phyloP scores from a whole-genome alignment of 768 basidiomycete species.

The Leucosporidium creatinivorum region DNA sequence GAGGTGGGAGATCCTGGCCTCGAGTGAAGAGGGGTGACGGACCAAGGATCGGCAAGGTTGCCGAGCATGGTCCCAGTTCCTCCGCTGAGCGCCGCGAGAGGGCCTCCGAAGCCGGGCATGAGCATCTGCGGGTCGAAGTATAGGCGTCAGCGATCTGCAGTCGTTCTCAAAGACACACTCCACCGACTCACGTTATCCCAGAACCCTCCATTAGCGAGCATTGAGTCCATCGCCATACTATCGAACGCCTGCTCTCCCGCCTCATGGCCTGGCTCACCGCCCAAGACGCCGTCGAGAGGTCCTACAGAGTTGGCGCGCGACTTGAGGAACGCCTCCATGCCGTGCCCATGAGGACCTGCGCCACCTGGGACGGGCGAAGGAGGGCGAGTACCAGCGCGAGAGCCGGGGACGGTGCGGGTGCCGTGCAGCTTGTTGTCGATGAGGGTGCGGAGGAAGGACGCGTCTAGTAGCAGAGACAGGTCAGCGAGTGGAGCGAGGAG shows the following conservation, averaged over 20 bases:
- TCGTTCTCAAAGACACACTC: too few relatives aligned
- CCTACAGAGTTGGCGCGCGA: constrained; percentile 18
- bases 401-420: constrained; percentile 24
- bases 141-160: background rate
- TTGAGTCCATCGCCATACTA: constrained; percentile 22
- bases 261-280: constrained; percentile 3
- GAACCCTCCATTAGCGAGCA: constrained; percentile 26
- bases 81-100: constrained; percentile 15
- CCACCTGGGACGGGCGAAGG: constrained; percentile 9
- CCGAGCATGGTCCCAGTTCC: constrained; percentile 21
- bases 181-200: constrained; percentile 18
- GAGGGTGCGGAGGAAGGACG: constrained; percentile 29
- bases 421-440: constrained; percentile 33
- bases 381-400: constrained; percentile 25
- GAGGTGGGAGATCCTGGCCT: constrained; percentile 7
- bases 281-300: constrained; percentile 1
- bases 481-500: background rate
- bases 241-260: constrained; percentile 16
- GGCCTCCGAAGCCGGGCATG: constrained; percentile 22
- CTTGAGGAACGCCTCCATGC: constrained; percentile 21
- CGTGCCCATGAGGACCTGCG: background rate
- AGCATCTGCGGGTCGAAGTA: background rate
- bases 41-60: constrained; percentile 19
- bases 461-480: constrained; percentile 5
- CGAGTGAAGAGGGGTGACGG: constrained; percentile 26